Evolutionary conservation across 2,329 filamentous ascomycete species (phyloP), one percentile per base, ranked within the genome.

Genomic region (Cyclaneusma minus): DNA sequence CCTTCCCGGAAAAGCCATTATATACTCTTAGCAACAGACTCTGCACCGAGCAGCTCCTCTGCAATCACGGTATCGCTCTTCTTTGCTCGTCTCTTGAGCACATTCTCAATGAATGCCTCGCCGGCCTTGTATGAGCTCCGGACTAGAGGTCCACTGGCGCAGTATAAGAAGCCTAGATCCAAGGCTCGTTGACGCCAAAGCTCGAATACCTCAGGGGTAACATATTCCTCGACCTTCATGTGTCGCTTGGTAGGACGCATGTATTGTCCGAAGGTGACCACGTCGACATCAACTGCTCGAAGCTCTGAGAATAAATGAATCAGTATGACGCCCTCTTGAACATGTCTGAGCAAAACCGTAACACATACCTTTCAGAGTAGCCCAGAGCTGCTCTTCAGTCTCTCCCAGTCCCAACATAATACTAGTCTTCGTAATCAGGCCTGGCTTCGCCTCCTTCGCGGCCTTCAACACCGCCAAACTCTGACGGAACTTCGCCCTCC

Each of bases 231-330:
- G 16, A 98, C 89, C 52, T 92, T 77, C 70, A 98, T 87, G 52
- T 98, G 89, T 22, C 87, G 71, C 63, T 95, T 98, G 4, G 89
- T 98, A 2, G 89, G 89, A 7, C 87, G 81, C 89, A 98, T 98
- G 60, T 98, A 98, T 60, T 98, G 89, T n/a, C 89, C 89, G 41
- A 98, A 98, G 0, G 89, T 98, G 31, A 98, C 84, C 8, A 98
- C 83, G 41, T 98, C 89, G 23, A 94, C 85, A 33, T 80, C 61
- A 31, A 72, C 67, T 37, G 74, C 74, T 31, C 89, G 69, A 8
- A 98, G 65, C 49, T 91, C 81, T 70, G 32, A 9, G 5, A 29
- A n/a, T 13, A 14, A 1, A 27, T n/a, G 29, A 17, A 7, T 6
- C 11, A 2, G 6, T 8, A 4, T 17, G 9, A 15, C 8, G 9